phyloP scores from a whole-genome alignment of 176 grass and related monocot species.

The Poa annua region DNA sequence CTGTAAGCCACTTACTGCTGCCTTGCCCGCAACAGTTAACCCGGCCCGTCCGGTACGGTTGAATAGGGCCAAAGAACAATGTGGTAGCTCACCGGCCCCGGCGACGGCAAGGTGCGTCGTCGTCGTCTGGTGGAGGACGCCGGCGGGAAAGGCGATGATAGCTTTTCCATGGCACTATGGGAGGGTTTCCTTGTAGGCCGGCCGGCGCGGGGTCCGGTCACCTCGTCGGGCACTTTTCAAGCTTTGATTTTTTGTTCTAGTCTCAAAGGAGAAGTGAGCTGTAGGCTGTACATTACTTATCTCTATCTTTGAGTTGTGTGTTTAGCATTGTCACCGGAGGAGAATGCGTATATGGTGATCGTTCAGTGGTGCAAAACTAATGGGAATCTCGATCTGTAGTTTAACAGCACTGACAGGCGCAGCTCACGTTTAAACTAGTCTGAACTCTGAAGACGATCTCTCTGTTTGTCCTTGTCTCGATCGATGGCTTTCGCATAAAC shows the following conservation, averaged over 20 bases:
- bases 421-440: neutral
- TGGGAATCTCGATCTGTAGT: constrained; percentile 33
- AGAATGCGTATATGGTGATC: constrained; percentile 3
- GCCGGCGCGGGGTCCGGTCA: constrained; percentile 19
- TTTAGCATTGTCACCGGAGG: neutral
- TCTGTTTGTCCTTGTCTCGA: neutral
- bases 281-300: constrained; percentile 37
- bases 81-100: neutral
- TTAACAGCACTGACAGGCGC: constrained; percentile 26
- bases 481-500: neutral
- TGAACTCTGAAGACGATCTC: neutral
- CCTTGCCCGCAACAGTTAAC: neutral
- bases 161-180: constrained; percentile 3
- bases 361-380: constrained; percentile 26
- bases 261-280: neutral
- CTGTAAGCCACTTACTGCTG: neutral
- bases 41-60: neutral
- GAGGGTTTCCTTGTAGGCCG: neutral
- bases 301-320: constrained; percentile 18
- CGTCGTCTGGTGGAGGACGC: neutral
- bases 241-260: constrained; percentile 3
- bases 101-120: constrained; percentile 3
- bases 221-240: neutral
- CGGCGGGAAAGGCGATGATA: neutral
- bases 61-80: neutral